phyloP scores from a whole-genome alignment of 1,284 basidiomycete genomes.

The Marasmius sp. region DNA sequence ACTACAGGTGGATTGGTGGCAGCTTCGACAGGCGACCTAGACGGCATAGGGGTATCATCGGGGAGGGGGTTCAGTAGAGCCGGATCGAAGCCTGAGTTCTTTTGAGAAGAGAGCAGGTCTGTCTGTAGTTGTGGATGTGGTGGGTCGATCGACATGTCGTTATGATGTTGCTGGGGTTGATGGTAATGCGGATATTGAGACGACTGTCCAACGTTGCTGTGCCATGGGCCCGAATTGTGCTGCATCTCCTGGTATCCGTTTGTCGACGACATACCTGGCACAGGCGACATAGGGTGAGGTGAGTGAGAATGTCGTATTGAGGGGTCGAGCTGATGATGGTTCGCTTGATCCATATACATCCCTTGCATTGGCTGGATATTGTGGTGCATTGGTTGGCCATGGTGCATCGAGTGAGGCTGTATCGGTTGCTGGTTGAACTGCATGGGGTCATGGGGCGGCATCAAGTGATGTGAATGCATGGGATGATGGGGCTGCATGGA shows the following conservation, averaged over 20 bases:
- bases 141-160: not conserved
- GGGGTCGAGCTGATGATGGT: not conserved
- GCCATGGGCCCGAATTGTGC: not conserved
- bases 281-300: not conserved
- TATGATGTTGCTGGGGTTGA: not conserved
- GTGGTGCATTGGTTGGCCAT: not conserved
- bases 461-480: not conserved
- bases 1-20: not conserved
- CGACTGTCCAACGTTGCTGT: not conserved
- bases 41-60: not conserved
- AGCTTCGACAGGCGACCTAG: not conserved
- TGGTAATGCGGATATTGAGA: not conserved
- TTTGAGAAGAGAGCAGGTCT: not conserved
- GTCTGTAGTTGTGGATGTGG: not conserved
- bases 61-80: slow-evolving; percentile 2
- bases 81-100: slow-evolving; percentile 2
- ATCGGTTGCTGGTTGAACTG: not conserved
- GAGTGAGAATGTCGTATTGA: not conserved
- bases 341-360: not conserved
- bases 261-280: not conserved
- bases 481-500: not conserved
- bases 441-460: not conserved
- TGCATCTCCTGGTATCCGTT: not conserved
- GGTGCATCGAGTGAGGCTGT: not conserved
- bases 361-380: not conserved